Conservation (phyloP, 108 stramenopile species). For the Nitzschia putrida region DNA sequence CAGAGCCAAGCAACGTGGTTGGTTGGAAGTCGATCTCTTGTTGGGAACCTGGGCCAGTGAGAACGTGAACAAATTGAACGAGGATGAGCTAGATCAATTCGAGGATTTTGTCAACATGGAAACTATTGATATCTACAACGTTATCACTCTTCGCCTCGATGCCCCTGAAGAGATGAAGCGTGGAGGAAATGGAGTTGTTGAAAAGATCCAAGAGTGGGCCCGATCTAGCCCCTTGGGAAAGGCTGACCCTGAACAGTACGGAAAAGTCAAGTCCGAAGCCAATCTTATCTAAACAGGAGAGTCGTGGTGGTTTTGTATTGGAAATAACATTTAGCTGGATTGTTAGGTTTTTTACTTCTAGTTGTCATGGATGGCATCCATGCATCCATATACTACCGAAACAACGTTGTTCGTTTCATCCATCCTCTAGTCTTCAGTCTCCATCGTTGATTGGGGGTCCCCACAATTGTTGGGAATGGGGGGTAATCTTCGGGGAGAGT, state of each 20-base stretch:
- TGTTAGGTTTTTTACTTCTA: neutral
- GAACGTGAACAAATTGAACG: constrained; percentile 75
- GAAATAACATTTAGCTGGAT: neutral
- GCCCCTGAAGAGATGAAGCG: constrained; percentile 72
- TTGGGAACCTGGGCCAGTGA: constrained; percentile 96
- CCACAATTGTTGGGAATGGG: no score
- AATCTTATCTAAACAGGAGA: constrained; percentile 64
- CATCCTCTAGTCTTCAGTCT: no score
- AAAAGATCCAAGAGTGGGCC: constrained; percentile 83
- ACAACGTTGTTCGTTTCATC: no score
- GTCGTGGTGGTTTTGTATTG: neutral
- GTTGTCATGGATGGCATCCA: no score
- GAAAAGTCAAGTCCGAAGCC: constrained; percentile 64
- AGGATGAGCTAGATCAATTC: constrained; percentile 87
- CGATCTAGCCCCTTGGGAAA: constrained; percentile 81
- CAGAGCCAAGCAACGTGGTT: constrained; percentile 97
- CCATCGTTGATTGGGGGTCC: no score
- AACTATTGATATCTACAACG: constrained; percentile 99
- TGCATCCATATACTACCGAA: no score
- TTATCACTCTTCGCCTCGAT: constrained; percentile 84
- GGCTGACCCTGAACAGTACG: constrained; percentile 76
- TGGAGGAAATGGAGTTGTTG: constrained; percentile 55
- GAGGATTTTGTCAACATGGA: constrained; percentile 96
- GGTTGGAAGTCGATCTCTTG: constrained; percentile 97
- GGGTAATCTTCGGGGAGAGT: no score